These are phyloP conservation scores for Hygrocybe coccinea DNA, from an alignment of 768 basidiomycete genomes.

Conservation along the genomic window DNA sequence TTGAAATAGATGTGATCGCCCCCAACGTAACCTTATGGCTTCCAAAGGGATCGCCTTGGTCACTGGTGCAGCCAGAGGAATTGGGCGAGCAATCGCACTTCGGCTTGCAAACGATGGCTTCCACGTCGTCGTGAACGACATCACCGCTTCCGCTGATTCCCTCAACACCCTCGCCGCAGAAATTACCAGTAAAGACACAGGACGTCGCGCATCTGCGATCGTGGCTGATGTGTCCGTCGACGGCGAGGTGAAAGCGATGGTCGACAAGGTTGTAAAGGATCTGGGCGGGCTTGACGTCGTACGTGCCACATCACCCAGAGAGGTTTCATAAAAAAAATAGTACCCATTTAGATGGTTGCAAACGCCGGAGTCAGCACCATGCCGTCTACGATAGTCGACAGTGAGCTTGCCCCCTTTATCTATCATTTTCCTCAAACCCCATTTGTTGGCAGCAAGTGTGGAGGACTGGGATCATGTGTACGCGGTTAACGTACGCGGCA, in stretches of 20 bases:
- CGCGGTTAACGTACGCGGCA: conserved; percentile 52
- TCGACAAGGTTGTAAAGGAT: conserved; percentile 17
- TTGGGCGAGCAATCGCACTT: too few species aligned
- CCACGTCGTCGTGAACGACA: too few species aligned
- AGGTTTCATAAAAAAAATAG: background rate
- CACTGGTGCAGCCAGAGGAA: too few species aligned
- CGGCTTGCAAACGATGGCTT: too few species aligned
- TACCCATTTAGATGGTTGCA: conserved; percentile 29
- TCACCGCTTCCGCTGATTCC: too few species aligned
- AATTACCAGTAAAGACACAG: too few species aligned
- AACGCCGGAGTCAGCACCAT: conserved; percentile 26
- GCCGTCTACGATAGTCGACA: conserved; percentile 15
- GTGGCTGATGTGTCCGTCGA: conserved; percentile 30
- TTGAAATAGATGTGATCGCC: too few species aligned
- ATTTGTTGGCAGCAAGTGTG: conserved; percentile 20
- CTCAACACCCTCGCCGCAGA: too few species aligned
- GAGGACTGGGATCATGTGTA: conserved; percentile 40
- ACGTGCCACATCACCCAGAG: background rate
- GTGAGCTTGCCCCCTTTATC: conserved; percentile 7
- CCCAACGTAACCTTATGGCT: too few species aligned
- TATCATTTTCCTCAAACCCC: too few species aligned
- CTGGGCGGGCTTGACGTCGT: conserved; percentile 30
- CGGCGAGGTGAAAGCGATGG: conserved; percentile 26
- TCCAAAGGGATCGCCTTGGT: too few species aligned
- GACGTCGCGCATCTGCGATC: too few species aligned